phyloP scores from a whole-genome alignment of 352 stramenopile genomes.

The Phytophthora macrochlamydospora region DNA sequence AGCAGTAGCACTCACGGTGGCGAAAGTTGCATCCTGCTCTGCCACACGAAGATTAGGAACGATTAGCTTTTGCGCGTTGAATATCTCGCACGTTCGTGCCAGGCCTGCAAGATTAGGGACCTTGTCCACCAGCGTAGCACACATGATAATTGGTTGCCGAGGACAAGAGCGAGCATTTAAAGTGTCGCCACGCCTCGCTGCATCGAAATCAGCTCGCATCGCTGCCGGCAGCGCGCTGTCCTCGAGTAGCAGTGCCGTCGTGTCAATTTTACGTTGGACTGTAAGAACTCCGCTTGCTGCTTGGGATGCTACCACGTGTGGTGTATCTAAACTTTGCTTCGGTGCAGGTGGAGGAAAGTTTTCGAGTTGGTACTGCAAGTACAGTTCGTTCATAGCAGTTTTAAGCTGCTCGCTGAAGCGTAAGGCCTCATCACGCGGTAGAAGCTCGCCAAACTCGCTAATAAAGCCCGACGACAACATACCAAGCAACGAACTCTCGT shows the following conservation, averaged over 20 bases:
- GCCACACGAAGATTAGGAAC: constrained; percentile 87
- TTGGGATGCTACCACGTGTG: background rate
- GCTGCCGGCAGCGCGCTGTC: constrained; percentile 59
- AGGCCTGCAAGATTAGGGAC: constrained; percentile 94
- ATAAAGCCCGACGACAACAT: constrained; percentile 62
- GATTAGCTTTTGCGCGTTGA: constrained; percentile 90
- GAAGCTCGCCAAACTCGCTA: constrained; percentile 81
- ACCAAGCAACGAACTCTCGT: constrained; percentile 75
- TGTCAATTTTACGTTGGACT: constrained; percentile 86
- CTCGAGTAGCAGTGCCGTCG: constrained; percentile 59
- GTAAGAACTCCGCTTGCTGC: constrained; percentile 20
- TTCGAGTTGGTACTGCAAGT: constrained; percentile 78
- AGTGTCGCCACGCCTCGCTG: constrained; percentile 18
- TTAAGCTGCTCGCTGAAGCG: constrained; percentile 68
- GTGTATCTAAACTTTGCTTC: background rate
- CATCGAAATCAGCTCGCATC: constrained; percentile 46
- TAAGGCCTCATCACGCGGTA: constrained; percentile 62
- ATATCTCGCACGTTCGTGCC: constrained; percentile 95
- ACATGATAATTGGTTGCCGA: constrained; percentile 78
- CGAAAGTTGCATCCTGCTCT: constrained; percentile 89
- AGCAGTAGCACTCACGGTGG: constrained; percentile 91
- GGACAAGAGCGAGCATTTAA: constrained; percentile 54
- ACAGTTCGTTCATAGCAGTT: constrained; percentile 64
- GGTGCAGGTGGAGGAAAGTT: constrained; percentile 33
- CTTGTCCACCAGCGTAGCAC: constrained; percentile 93